Evolutionary conservation across 306 rosid genomes (phyloP), one percentile per base, ranked within the genome.

Genomic region (Castanea sativa): DNA sequence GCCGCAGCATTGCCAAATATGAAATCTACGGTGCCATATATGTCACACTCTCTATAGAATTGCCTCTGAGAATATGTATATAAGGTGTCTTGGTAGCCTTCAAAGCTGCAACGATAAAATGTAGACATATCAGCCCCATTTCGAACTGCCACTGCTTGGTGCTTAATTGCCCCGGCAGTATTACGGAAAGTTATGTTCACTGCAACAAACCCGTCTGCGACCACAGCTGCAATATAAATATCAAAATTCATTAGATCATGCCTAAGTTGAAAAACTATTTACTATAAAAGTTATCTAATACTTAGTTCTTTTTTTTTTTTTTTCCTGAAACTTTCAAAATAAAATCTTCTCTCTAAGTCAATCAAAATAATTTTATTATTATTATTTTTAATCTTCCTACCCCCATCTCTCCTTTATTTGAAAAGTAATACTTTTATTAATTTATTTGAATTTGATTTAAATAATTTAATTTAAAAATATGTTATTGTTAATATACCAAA

Each of bases 1-100:
- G 85, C 95, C 30, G 93, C 93, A 2, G 99, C 99, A 38, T 95
- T 92, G 4, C 99, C 98, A n/a, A 95, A 95, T 55, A 95, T 92
- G 91, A 94, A 94, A 73, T 94, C 99, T 2, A 94, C 97, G 0
- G 99, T 94, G 15, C 99, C 97, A 53, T 90, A 92, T 32, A 94
- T 78, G 67, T 92, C 94, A 30, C 97, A 94, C 76, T 92, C 97
- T 35, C 97, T 63, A 61, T 92, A 95, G 87, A 95, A 95, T 79
- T 95, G 98, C 33, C 99, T 87, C 5, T 92, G 84, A 29, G 99
- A 87, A 69, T 92, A 98, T 3, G 91, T 81, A 81, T 95, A 95
- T 11, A 94, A 35, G 0, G 99, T 94, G 85, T 94, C 99, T 76
- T 94, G 99, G 81, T 92, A 94, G 0, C 81, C 99, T 73, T 94